phyloP scores from a whole-genome alignment of 2,329 filamentous ascomycete genomes.

The Penicillium sp. region DNA sequence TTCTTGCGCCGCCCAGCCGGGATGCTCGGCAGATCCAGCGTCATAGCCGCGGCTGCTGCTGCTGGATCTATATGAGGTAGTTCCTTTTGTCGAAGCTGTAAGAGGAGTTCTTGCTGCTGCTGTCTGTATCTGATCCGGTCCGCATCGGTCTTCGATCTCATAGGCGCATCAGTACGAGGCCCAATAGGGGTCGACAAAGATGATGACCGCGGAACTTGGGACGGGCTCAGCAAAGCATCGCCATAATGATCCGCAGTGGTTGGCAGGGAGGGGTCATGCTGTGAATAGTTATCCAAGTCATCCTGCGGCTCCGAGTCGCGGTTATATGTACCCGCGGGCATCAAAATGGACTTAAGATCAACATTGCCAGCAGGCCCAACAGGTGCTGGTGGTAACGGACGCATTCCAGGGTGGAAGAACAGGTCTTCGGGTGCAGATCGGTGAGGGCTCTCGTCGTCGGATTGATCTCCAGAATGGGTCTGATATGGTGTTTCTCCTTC shows the following conservation, averaged over 20 bases:
- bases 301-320: slow-evolving; percentile 46
- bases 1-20: slow-evolving; percentile 75
- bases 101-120: slow-evolving; percentile 54
- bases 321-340: slow-evolving; percentile 60
- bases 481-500: slow-evolving; percentile 68
- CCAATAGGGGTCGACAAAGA: slow-evolving; percentile 79
- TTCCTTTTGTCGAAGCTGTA: slow-evolving; percentile 49
- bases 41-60: slow-evolving; percentile 47
- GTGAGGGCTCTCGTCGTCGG: slow-evolving; percentile 62
- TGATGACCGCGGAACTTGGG: slow-evolving; percentile 66
- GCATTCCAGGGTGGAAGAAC: slow-evolving; percentile 86
- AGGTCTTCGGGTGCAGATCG: slow-evolving; percentile 80
- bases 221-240: slow-evolving; percentile 43
- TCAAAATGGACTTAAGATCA: slow-evolving; percentile 46
- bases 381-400: slow-evolving; percentile 63
- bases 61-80: slow-evolving; percentile 52
- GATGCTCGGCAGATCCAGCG: slow-evolving; percentile 80
- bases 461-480: slow-evolving; percentile 52
- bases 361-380: slow-evolving; percentile 52
- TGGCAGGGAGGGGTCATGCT: slow-evolving; percentile 40
- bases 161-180: slow-evolving; percentile 75
- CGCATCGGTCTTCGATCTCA: slow-evolving; percentile 90
- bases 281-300: slow-evolving; percentile 35
- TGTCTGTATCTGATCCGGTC: slow-evolving; percentile 59
- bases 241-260: slow-evolving; percentile 53